These are phyloP conservation scores for Alternaria triticina DNA, from an alignment of 2,329 filamentous ascomycete species.

Conservation along the genomic window DNA sequence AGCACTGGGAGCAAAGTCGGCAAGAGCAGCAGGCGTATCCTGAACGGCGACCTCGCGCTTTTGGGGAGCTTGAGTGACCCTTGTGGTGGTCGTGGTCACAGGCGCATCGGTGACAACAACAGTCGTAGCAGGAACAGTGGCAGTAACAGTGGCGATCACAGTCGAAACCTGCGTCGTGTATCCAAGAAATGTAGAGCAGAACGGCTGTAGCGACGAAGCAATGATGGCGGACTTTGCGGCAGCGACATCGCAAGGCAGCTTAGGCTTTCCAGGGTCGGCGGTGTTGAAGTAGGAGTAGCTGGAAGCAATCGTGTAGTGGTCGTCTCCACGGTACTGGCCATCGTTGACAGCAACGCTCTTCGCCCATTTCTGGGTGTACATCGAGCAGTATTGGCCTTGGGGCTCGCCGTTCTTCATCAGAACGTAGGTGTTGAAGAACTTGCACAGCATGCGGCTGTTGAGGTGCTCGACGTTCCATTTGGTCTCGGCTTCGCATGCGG, in stretches of 20 bases:
- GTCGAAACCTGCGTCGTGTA: background rate
- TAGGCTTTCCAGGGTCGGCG: background rate
- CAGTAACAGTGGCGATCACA: background rate
- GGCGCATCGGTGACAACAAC: background rate
- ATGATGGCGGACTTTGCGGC: background rate
- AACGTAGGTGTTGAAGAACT: background rate
- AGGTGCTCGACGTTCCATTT: background rate
- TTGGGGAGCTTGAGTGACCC: background rate
- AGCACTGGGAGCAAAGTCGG: background rate
- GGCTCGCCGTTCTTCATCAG: background rate
- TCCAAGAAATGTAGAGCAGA: background rate
- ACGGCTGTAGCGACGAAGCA: background rate
- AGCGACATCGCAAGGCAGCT: background rate
- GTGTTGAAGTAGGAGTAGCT: background rate
- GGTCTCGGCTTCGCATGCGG: background rate
- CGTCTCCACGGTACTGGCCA: background rate
- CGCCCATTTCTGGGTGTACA: background rate
- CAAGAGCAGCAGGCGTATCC: background rate
- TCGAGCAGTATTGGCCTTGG: background rate
- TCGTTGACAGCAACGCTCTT: background rate
- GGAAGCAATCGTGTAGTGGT: slow-evolving; percentile 1
- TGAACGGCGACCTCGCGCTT: background rate
- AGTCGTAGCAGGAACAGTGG: background rate
- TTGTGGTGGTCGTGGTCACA: background rate
- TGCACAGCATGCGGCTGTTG: background rate